A percentile compares a stretch with the other conserved stretches of the same genome.
phyloP scores from a whole-genome alignment of 768 basidiomycete genomes.

The Tephrocybe sp. region DNA sequence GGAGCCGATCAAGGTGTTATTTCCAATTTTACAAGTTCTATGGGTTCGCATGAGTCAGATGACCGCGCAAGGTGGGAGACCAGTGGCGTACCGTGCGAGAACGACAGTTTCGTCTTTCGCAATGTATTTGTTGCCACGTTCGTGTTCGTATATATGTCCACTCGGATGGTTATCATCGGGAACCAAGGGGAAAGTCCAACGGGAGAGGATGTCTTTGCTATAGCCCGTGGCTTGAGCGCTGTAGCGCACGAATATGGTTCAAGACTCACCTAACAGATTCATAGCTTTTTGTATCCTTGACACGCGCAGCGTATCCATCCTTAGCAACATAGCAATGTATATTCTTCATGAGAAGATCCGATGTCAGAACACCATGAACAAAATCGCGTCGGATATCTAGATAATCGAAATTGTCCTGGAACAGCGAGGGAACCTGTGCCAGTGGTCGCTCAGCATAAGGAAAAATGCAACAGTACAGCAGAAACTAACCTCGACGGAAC shows the following conservation, averaged over 20 bases:
- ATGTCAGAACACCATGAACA: conserved; percentile 90
- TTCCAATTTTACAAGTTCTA: conserved; percentile 81
- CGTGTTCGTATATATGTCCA: conserved; percentile 80
- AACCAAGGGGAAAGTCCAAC: conserved; percentile 95
- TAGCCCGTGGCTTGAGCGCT: neutral
- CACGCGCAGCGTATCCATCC: conserved; percentile 90
- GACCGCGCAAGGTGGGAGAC: neutral
- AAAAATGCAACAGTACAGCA: neutral
- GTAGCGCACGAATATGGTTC: neutral
- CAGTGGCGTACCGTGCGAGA: conserved; percentile 69
- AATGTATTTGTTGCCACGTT: conserved; percentile 87
- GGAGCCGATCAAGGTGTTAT: conserved; percentile 85
- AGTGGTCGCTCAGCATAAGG: conserved; percentile 26
- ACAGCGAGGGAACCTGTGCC: conserved; percentile 90
- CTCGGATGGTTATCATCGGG: conserved; percentile 93
- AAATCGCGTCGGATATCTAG: conserved; percentile 90
- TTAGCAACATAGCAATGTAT: conserved; percentile 89
- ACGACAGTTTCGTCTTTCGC: conserved; percentile 74
- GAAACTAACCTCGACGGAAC: conserved; percentile 79
- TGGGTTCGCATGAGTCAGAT: neutral
- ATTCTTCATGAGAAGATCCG: conserved; percentile 92
- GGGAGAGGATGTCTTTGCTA: conserved; percentile 89
- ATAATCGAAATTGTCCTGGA: conserved; percentile 99
- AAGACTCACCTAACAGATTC: conserved; percentile 77
- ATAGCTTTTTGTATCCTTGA: conserved; percentile 90